Percentiles rank a stretch among this genome's conserved stretches.
Conservation (phyloP, 164 flowering plant species). For the Aristolochia californica region DNA sequence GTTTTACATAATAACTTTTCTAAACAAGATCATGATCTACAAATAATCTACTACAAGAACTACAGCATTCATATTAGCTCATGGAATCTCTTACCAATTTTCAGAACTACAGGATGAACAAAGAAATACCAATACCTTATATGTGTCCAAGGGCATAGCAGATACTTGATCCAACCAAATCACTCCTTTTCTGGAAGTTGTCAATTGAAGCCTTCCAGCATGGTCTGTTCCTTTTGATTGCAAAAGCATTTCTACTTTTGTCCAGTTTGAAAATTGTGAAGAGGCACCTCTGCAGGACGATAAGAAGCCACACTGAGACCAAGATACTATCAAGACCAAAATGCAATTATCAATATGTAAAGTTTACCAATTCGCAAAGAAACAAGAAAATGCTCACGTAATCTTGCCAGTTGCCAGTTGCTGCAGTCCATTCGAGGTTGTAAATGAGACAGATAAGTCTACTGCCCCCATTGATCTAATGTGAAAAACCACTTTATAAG, state of each 20-base stretch:
- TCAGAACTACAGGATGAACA: too few species aligned
- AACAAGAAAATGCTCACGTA: slow-evolving; percentile 31
- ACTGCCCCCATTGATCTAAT: slow-evolving; percentile 50
- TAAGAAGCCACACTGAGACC: background rate
- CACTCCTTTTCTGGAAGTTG: slow-evolving; percentile 54
- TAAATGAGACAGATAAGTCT: slow-evolving; percentile 51
- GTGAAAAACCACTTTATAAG: slow-evolving; percentile 59
- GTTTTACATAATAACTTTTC: background rate
- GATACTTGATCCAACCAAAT: slow-evolving; percentile 97
- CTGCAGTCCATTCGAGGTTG: slow-evolving; percentile 43
- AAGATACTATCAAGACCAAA: background rate
- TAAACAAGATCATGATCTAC: background rate
- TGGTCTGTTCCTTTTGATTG: slow-evolving; percentile 49
- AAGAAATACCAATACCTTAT: slow-evolving; percentile 33
- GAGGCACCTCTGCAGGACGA: slow-evolving; percentile 40
- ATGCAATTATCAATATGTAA: too few species aligned
- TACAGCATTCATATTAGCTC: too few species aligned
- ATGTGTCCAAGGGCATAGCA: slow-evolving; percentile 78
- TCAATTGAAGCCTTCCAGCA: slow-evolving; percentile 69
- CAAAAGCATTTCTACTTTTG: slow-evolving; percentile 47
- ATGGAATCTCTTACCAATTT: too few species aligned
- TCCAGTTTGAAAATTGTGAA: slow-evolving; percentile 67
- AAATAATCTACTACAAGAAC: too few species aligned
- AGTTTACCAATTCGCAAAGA: background rate
- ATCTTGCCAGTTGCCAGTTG: slow-evolving; percentile 44